Base-by-base conservation (phyloP, 2,329 filamentous ascomycete genomes). In the Colletotrichum phormii region DNA sequence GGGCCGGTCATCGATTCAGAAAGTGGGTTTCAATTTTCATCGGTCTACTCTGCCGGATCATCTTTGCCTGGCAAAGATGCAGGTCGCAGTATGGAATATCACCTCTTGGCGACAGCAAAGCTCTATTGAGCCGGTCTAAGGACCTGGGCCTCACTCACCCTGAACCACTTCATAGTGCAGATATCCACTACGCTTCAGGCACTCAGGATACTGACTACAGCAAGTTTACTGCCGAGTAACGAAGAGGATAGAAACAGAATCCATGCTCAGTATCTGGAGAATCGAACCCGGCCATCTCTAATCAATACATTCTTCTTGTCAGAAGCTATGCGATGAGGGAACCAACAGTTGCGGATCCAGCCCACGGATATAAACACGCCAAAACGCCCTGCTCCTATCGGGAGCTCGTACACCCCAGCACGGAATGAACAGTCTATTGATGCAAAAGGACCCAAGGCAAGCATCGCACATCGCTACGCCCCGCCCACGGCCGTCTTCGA, bases 291-390 rank as follows among this genome's bases (percentile, higher is more conserved):
- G 8, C 54, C 59, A 37, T 64, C 54, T 72, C 66, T 61, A 59
- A 69, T 49, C 33, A 53, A 54, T 53, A 9, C 60, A n/a, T 22
- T 49, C 33, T 64, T 61, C 55, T 55, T 46, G 42, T 12, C 53
- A 55, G 69, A 68, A 61, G 66, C 58, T 59, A 69, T 31, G 65
- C 59, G 65, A 58, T 55, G 26, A 61, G 55, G 53, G 65, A 58
- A 58, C 46, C 66, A 64, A 65, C 57, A 12, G 57, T 22, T 58
- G 63, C 71, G 62, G 62, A 67, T 67, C 71, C 71, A 73, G 71
- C 62, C 67, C 71, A 73, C 71, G 71, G 58, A 72, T 63, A 67
- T 72, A 15, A 71, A 71, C 59, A 69, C 67, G 71, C 71, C 71
- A 69, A 63, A 74, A 74, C 72, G 64, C 72, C 72, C 46, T 74